Base-by-base conservation (phyloP, 2,329 filamentous ascomycete species). In the Cadophora malorum region DNA sequence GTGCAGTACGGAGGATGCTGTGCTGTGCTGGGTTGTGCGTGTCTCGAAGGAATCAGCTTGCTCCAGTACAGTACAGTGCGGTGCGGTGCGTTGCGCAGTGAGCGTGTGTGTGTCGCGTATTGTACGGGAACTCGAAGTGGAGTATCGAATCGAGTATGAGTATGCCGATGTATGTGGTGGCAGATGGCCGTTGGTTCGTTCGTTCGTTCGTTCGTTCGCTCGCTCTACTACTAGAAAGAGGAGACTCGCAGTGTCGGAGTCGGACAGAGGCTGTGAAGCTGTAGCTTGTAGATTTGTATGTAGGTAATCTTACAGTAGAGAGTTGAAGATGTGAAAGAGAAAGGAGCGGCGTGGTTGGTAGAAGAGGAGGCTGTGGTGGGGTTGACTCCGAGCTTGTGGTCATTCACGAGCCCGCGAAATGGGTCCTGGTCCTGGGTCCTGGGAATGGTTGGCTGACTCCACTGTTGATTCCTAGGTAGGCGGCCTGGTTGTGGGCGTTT, bases 351-450 rank as follows among this genome's bases (percentile, higher is more conserved):
- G 28, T 38, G 53, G 53, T 56, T 38, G 53, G 53, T 56, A 21
- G 28, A 38, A 12, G 53, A 56, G 28, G 52, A 28, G 50, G 53
- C 53, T 53, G 35, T 33, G 45, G 14, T 63, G 28, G 28, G 60
- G 31, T 63, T 31, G 45, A 52, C 4, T 4, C 23, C 35, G 31
- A 38, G n/a, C 12, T 45, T 45, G 12, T 28, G 61, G 50, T 59
- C 52, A 63, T 65, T 67, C 62, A 65, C 61, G 56, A 64, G 56
- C 55, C 55, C 67, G 52, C 53, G 55, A 61, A 56, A 67, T 67
- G 67, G 67, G 67, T 66, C 64, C 12, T 38, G 41, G 41, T 10
- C 16, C 10, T 62, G 61, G 28, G n/a, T 58, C 19, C 33, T 45
- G 62, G 12, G 9, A 14, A 16, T 45, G 41, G 41, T 45, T 45